phyloP scores from a whole-genome alignment of 164 flowering plant genomes.

The Umbilicus rupestris region DNA sequence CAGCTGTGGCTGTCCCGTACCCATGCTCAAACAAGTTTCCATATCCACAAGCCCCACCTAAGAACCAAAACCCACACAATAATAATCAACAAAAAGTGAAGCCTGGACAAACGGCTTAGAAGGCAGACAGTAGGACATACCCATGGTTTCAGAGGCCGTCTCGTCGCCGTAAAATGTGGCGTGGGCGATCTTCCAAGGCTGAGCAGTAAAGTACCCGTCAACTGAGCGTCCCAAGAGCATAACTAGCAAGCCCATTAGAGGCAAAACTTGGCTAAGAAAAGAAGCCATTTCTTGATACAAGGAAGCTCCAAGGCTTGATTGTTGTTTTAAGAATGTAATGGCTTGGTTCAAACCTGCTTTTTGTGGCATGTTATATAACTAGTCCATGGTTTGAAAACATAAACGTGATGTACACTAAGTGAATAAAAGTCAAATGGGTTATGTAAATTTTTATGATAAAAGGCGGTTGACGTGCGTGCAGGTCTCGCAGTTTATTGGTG shows the following conservation, averaged over 20 bases:
- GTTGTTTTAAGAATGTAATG: not conserved
- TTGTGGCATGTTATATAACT: not conserved
- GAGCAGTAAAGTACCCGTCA: not conserved
- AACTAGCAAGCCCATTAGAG: not conserved
- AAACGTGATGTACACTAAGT: constrained; percentile 2
- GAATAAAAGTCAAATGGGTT: not conserved
- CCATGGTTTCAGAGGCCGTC: constrained; percentile 7
- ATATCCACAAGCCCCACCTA: constrained; percentile 97
- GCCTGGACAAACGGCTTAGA: not conserved
- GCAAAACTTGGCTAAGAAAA: not conserved
- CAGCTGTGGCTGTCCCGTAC: constrained; percentile 69
- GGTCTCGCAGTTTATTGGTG: not conserved
- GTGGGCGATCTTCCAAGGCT: constrained; percentile 8
- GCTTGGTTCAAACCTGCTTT: not conserved
- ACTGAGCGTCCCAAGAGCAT: not conserved
- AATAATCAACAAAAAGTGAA: not conserved
- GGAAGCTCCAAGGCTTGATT: not conserved
- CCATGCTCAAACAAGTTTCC: constrained; percentile 62
- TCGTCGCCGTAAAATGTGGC: constrained; percentile 11
- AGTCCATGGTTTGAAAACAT: not conserved
- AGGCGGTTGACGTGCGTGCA: constrained; percentile 6
- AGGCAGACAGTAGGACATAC: not conserved
- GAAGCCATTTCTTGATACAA: constrained; percentile 6
- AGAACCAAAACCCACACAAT: not conserved
- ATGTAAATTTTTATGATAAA: not conserved